These are phyloP conservation scores for Hypsizygus ulmarius DNA, from an alignment of 1,284 basidiomycete genomes.

Conservation along the genomic window DNA sequence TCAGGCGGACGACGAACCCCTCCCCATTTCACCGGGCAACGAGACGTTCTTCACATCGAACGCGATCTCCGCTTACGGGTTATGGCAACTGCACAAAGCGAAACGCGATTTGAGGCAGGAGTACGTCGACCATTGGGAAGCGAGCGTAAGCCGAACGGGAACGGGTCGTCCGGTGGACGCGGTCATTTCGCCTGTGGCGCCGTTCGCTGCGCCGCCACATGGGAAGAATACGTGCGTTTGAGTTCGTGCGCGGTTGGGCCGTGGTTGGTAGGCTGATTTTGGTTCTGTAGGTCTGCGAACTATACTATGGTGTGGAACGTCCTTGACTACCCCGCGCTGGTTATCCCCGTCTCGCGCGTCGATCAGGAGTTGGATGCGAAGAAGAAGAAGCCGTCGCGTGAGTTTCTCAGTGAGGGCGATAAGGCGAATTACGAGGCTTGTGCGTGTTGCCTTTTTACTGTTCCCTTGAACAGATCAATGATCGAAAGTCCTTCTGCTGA, in stretches of 20 bases:
- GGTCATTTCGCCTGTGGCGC: constrained; percentile 55
- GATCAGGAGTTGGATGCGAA: constrained; percentile 45
- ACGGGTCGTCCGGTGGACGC: constrained; percentile 67
- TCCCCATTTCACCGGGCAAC: constrained; percentile 22
- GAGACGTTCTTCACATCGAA: constrained; percentile 4
- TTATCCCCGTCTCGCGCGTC: constrained; percentile 65
- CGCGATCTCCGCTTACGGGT: constrained; percentile 41
- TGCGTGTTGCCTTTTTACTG: constrained; percentile 32
- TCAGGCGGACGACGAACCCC: no score
- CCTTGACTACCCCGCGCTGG: constrained; percentile 64
- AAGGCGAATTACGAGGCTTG: constrained; percentile 52
- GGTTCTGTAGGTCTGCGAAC: constrained; percentile 33
- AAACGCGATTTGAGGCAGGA: constrained; percentile 43
- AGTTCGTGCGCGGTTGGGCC: not conserved
- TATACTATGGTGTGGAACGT: constrained; percentile 70
- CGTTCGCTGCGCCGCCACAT: constrained; percentile 54
- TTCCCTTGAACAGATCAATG: no score
- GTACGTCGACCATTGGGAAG: constrained; percentile 59
- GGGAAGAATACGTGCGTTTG: constrained; percentile 44
- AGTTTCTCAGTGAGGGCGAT: constrained; percentile 49
- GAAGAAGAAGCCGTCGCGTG: constrained; percentile 37
- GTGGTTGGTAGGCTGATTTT: constrained; percentile 2
- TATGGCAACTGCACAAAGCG: constrained; percentile 56
- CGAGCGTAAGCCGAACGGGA: constrained; percentile 43
- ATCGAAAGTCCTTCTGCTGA: no score